Evolutionary conservation across 331 rosid species (phyloP).

Genomic region (Rosa hybrid): DNA sequence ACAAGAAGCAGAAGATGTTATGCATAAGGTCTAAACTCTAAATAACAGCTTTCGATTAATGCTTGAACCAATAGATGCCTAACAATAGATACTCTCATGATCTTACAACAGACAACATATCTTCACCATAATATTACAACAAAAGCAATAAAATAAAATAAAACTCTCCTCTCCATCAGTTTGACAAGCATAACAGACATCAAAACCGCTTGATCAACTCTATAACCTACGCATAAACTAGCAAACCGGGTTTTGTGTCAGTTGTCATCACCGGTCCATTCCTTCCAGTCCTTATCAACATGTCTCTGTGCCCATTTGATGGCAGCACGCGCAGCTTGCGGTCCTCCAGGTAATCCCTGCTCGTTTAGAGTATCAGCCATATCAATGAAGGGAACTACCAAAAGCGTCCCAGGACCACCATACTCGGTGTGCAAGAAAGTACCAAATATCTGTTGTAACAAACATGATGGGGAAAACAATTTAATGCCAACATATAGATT

Average conservation of each 20-base stretch:
- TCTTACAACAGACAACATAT: background rate
- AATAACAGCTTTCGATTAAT: background rate
- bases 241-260: constrained; percentile 5
- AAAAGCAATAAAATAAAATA: background rate
- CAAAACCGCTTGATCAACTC: constrained; percentile 28
- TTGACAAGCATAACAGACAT: background rate
- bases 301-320: constrained; percentile 80
- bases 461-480: constrained; percentile 12
- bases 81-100: background rate
- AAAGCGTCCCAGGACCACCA: constrained; percentile 95
- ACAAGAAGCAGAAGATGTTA: background rate
- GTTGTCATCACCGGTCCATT: constrained; percentile 59
- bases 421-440: constrained; percentile 79
- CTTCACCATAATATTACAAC: background rate
- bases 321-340: constrained; percentile 88
- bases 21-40: background rate
- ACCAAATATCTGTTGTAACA: constrained; percentile 60
- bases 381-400: constrained; percentile 83
- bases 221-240: background rate
- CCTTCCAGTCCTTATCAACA: constrained; percentile 93
- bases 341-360: constrained; percentile 81
- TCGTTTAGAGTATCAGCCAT: constrained; percentile 78
- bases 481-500: background rate
- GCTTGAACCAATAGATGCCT: background rate
- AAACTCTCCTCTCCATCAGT: background rate